Base-by-base conservation (phyloP, 1,139 yeast species). In the Candida glucosophila region DNA sequence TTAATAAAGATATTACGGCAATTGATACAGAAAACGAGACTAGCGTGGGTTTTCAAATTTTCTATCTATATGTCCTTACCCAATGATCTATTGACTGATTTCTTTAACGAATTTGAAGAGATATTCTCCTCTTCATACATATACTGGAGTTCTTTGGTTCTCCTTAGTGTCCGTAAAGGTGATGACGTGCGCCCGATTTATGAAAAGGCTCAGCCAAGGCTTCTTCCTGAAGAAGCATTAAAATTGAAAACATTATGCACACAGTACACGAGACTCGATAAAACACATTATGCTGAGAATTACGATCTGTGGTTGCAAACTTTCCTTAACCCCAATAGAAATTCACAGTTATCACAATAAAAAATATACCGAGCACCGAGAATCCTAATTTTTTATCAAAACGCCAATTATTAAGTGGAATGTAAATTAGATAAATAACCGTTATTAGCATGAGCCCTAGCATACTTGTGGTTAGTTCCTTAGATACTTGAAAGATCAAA, bases 361-460 rank as follows among this genome's bases (percentile, higher is more conserved):
- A 26, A 44, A 54, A 53, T 36, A 43, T n/a, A n/a, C n/a, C n/a
- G n/a, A n/a, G n/a, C n/a, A n/a, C 45, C 41, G 12, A 41, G 20
- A 4, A 34, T 19, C 67, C 67, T 17, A 57, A 34, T 16, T 37
- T 40, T 27, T 40, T 47, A 36, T 59, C 60, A 32, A 58, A 45
- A 17, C 34, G 43, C 67, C 67, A 62, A 9, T 42, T 37, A 29
- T 56, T 56, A 22, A 47, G 33, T 1, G 62, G 61, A 16, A 61
- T 44, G 29, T 49, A 56, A 13, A 49, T 23, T 23, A 53, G 29
- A 24, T 52, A 46, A 19, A 46, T 40, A 5, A 44, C 14, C 9
- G 53, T 37, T 6, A 58, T 36, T 8, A 40, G 22, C 22, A 55
- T 41, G 25, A 59, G 41, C 2, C 53, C 51, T 4, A 46, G 26